Evolutionary conservation across 2,329 filamentous ascomycete genomes (phyloP).

Genomic region (Penicillium concentricum): DNA sequence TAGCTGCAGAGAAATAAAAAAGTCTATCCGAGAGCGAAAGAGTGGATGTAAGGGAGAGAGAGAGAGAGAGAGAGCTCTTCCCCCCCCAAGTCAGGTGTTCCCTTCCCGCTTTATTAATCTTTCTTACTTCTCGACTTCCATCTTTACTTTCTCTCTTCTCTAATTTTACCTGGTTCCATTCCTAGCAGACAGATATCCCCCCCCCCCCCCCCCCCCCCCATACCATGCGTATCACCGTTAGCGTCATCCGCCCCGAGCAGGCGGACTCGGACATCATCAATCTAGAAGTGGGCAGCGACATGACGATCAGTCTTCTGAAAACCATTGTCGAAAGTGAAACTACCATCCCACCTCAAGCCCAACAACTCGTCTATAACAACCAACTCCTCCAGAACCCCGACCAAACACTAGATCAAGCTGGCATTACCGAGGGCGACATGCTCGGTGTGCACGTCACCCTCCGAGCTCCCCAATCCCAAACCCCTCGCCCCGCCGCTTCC

Average conservation of each 20-base stretch:
- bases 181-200: neutral
- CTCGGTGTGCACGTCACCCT: conserved; percentile 73
- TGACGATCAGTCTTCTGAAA: conserved; percentile 82
- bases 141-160: neutral
- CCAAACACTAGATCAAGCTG: conserved; percentile 77
- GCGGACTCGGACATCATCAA: conserved; percentile 73
- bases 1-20: conserved; percentile 1
- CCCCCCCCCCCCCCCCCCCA: neutral
- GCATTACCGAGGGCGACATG: conserved; percentile 88
- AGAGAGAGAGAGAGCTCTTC: neutral
- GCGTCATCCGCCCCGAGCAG: conserved; percentile 69
- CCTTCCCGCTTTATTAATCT: conserved; percentile 9
- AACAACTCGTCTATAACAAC: conserved; percentile 90
- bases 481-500: conserved; percentile 27
- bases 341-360: conserved; percentile 66
- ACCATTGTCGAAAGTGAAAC: conserved; percentile 84
- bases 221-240: conserved; percentile 80
- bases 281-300: conserved; percentile 77
- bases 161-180: neutral
- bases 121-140: neutral
- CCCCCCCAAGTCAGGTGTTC: conserved; percentile 5
- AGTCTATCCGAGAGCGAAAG: neutral
- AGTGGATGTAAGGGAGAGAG: conserved; percentile 9
- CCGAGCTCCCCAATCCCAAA: conserved; percentile 31
- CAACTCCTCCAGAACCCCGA: conserved; percentile 72